Percentiles rank a stretch among this genome's conserved stretches.
Evolutionary conservation across 345 rosid species (phyloP).

Genomic region (Mallotus nudiflorus): DNA sequence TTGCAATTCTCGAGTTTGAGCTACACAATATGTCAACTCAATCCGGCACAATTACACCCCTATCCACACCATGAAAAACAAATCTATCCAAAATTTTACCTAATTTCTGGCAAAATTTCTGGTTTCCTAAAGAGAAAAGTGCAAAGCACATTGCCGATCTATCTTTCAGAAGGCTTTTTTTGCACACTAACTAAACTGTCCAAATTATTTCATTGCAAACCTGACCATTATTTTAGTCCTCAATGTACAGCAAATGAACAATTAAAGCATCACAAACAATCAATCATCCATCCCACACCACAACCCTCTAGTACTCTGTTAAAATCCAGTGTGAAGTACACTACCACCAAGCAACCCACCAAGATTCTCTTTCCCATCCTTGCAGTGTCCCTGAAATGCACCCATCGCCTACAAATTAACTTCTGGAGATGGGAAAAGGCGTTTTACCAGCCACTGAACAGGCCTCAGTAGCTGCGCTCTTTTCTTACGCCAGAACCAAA

Average conservation of each 20-base stretch:
- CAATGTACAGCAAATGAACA: constrained; percentile 17
- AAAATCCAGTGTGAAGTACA: neutral
- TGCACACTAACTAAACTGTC: constrained; percentile 1
- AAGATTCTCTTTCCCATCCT: neutral
- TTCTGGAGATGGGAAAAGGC: constrained; percentile 67
- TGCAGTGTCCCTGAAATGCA: neutral
- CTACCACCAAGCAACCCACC: neutral
- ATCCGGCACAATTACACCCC: too few relatives aligned
- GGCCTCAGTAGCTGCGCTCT: constrained; percentile 76
- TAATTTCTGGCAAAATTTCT: too few relatives aligned
- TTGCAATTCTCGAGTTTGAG: constrained; percentile 80
- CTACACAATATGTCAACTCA: too few relatives aligned
- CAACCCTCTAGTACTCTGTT: neutral
- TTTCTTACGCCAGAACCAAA: constrained; percentile 95
- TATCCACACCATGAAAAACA: too few relatives aligned
- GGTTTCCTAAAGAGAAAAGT: too few relatives aligned
- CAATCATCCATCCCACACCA: too few relatives aligned
- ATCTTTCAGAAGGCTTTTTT: constrained; percentile 45
- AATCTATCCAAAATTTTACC: too few relatives aligned
- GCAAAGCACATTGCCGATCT: too few relatives aligned
- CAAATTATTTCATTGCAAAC: constrained; percentile 16
- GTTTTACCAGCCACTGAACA: constrained; percentile 63
- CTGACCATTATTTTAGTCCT: constrained; percentile 3
- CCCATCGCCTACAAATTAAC: constrained; percentile 30
- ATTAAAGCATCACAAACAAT: constrained; percentile 17